Conservation (phyloP, 441 rosid species). For the Dalechampia spathulata region DNA sequence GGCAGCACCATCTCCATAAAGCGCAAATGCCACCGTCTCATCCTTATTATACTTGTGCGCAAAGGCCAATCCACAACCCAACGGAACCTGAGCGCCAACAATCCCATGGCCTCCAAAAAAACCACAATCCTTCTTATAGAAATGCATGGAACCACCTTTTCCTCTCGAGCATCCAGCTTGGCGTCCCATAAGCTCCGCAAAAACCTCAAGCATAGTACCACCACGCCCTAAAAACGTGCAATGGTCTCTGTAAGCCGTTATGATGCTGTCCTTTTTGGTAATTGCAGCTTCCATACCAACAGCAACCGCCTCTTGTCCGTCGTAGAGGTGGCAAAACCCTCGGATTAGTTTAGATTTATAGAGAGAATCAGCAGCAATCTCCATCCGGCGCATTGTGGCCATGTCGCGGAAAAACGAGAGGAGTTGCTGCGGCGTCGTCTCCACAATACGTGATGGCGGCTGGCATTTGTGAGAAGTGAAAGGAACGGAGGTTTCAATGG, state of each 20-base stretch:
- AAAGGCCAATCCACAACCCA: constrained; percentile 96
- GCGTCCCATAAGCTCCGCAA: constrained; percentile 93
- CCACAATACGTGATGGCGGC: constrained; percentile 70
- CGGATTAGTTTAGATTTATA: constrained; percentile 96
- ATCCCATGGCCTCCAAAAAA: constrained; percentile 97
- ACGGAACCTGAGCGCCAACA: constrained; percentile 94
- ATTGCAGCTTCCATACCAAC: constrained; percentile 95
- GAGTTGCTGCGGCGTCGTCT: constrained; percentile 58
- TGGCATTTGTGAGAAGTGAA: constrained; percentile 83
- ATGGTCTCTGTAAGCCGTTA: constrained; percentile 90
- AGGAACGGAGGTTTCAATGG: constrained; percentile 77
- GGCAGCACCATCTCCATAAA: constrained; percentile 97
- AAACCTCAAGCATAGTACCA: constrained; percentile 61
- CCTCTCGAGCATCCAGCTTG: constrained; percentile 80
- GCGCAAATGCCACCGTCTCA: constrained; percentile 64
- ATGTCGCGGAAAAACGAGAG: constrained; percentile 69
- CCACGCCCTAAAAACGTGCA: constrained; percentile 85
- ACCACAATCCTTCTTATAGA: constrained; percentile 77
- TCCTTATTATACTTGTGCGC: constrained; percentile 93
- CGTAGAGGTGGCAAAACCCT: constrained; percentile 92
- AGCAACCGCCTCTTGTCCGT: constrained; percentile 92
- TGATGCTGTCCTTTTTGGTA: constrained; percentile 69
- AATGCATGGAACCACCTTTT: constrained; percentile 98
- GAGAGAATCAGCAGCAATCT: constrained; percentile 93
- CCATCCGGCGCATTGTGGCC: constrained; percentile 93